Conservation (phyloP, 345 rosid species). For the Syzygium aromaticum region DNA sequence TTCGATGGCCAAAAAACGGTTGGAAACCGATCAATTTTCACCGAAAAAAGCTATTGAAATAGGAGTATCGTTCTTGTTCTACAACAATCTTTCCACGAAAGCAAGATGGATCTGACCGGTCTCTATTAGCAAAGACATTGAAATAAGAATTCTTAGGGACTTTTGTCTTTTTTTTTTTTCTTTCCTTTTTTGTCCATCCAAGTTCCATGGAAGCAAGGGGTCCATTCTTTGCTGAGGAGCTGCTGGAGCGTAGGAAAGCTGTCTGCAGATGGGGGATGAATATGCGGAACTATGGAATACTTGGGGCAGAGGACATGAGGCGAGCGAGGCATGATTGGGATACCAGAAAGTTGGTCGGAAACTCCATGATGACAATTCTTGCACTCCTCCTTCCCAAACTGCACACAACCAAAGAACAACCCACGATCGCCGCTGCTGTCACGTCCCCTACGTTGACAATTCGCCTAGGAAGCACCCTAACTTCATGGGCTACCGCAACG, state of each 20-base stretch:
- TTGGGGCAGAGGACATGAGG: background rate
- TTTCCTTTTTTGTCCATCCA: background rate
- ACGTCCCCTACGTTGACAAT: background rate
- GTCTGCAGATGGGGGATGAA: background rate
- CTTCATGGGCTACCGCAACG: background rate
- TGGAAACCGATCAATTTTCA: background rate
- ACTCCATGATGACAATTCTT: background rate
- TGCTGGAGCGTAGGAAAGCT: background rate
- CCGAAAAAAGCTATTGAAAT: background rate
- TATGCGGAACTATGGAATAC: too few species aligned
- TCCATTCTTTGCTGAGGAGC: background rate
- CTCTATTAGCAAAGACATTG: background rate
- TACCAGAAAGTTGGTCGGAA: background rate
- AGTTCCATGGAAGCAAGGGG: background rate
- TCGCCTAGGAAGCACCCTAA: background rate
- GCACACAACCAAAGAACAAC: background rate
- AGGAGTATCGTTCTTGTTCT: background rate
- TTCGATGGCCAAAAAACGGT: too few species aligned
- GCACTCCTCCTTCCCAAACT: background rate
- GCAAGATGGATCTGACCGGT: background rate
- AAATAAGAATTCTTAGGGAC: background rate
- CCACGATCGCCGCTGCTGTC: background rate
- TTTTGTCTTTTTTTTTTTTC: background rate
- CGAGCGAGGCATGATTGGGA: background rate
- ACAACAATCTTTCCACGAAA: background rate